A percentile compares a stretch with the other conserved stretches of the same genome.
Evolutionary conservation across 106 monocot species (phyloP).

Genomic region (Dendrobium huoshanense): DNA sequence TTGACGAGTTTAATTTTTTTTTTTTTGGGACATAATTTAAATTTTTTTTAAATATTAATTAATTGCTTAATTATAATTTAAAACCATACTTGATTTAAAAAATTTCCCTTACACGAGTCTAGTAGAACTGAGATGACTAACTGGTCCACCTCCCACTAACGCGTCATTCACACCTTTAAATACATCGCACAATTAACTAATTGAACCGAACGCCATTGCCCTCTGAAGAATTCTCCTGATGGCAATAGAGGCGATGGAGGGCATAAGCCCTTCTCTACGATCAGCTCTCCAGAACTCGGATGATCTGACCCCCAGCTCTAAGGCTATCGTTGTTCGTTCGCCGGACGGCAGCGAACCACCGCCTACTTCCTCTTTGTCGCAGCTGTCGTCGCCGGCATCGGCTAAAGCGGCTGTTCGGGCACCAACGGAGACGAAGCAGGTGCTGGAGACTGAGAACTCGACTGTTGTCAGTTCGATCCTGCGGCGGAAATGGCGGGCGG

Average conservation of each 20-base stretch:
- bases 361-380: neutral
- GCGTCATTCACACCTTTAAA: too few species aligned
- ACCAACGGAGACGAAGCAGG: neutral
- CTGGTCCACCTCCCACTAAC: too few species aligned
- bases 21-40: too few species aligned
- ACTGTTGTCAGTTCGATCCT: conserved; percentile 22
- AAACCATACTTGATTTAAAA: too few species aligned
- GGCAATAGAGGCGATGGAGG: neutral
- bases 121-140: too few species aligned
- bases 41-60: too few species aligned
- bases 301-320: too few species aligned
- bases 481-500: conserved; percentile 9
- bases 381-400: neutral
- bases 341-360: neutral
- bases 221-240: neutral
- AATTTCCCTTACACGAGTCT: too few species aligned
- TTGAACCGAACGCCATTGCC: too few species aligned
- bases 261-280: neutral
- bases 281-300: neutral
- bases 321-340: neutral
- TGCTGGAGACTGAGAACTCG: neutral
- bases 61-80: too few species aligned
- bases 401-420: conserved; percentile 5
- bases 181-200: too few species aligned
- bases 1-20: too few species aligned